Conservation (phyloP, 2,329 filamentous ascomycete genomes). For the Monilinia vaccinii-corymbosi region DNA sequence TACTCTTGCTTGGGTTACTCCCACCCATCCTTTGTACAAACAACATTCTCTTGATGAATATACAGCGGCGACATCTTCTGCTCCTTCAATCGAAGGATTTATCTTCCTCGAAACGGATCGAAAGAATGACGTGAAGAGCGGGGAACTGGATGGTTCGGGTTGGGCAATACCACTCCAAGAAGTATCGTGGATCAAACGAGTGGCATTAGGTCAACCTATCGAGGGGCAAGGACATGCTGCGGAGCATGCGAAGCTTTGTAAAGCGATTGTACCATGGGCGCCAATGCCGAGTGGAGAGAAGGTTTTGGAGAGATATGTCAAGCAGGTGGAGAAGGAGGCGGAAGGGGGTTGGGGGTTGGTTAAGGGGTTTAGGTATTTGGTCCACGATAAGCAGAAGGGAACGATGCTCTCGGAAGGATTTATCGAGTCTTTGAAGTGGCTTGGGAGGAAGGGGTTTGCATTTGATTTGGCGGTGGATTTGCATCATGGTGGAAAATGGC, state of each 20-base stretch:
- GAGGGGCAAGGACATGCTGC: slow-evolving; percentile 49
- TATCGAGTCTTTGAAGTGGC: slow-evolving; percentile 54
- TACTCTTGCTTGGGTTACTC: slow-evolving; percentile 60
- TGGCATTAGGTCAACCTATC: slow-evolving; percentile 51
- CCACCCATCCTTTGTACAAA: slow-evolving; percentile 41
- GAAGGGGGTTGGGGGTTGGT: slow-evolving; percentile 56
- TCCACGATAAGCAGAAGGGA: slow-evolving; percentile 66
- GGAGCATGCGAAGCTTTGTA: slow-evolving; percentile 45
- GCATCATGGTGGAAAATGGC: slow-evolving; percentile 63
- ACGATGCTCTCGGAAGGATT: slow-evolving; percentile 56
- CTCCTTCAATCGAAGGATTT: slow-evolving; percentile 53
- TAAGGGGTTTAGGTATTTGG: slow-evolving; percentile 71
- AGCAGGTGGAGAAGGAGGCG: slow-evolving; percentile 48
- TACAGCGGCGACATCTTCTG: slow-evolving; percentile 19
- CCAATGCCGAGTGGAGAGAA: slow-evolving; percentile 58
- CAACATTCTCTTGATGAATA: slow-evolving; percentile 28
- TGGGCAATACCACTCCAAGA: slow-evolving; percentile 65
- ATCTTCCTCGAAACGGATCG: slow-evolving; percentile 80
- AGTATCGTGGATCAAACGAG: slow-evolving; percentile 56
- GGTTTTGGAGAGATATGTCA: slow-evolving; percentile 57
- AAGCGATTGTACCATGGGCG: slow-evolving; percentile 78
- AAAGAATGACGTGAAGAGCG: slow-evolving; percentile 46
- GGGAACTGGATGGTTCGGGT: slow-evolving; percentile 40
- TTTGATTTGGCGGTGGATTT: slow-evolving; percentile 85
- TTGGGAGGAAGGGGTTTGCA: slow-evolving; percentile 53